A percentile compares a stretch with the other conserved stretches of the same genome.
Conservation (phyloP, 768 basidiomycete species). For the Lentinula aciculospora region DNA sequence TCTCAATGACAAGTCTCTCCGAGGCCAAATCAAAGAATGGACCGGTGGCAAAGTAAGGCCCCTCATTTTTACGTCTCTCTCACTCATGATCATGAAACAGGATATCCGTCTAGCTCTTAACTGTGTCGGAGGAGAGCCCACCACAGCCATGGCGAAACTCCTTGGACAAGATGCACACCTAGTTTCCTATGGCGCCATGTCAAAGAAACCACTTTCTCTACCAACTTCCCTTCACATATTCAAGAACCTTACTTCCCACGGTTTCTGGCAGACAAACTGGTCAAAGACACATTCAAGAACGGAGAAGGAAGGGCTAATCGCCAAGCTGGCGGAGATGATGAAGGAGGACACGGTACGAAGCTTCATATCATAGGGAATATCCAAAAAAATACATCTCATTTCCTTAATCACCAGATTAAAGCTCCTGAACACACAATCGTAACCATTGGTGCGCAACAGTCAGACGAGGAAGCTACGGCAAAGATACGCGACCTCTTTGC, state of each 20-base stretch:
- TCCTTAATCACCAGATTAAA: slow-evolving; percentile 40
- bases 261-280: slow-evolving; percentile 80
- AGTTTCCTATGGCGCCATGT: slow-evolving; percentile 90
- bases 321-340: slow-evolving; percentile 47
- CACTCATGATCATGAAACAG: slow-evolving; percentile 15
- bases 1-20: slow-evolving; percentile 50
- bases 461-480: slow-evolving; percentile 31
- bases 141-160: slow-evolving; percentile 61
- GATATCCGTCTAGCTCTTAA: slow-evolving; percentile 43
- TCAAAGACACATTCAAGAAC: slow-evolving; percentile 41
- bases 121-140: slow-evolving; percentile 60
- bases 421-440: slow-evolving; percentile 70
- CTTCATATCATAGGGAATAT: neutral
- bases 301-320: slow-evolving; percentile 48
- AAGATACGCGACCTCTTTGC: slow-evolving; percentile 47
- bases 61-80: neutral
- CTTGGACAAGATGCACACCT: slow-evolving; percentile 66
- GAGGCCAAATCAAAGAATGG: slow-evolving; percentile 54
- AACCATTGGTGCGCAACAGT: slow-evolving; percentile 33
- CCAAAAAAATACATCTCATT: neutral
- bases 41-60: slow-evolving; percentile 51
- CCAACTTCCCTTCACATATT: slow-evolving; percentile 83
- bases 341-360: slow-evolving; percentile 41
- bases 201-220: slow-evolving; percentile 71
- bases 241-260: slow-evolving; percentile 70